phyloP scores from a whole-genome alignment of 1,284 basidiomycete genomes.

The Hymenochaete sp. region DNA sequence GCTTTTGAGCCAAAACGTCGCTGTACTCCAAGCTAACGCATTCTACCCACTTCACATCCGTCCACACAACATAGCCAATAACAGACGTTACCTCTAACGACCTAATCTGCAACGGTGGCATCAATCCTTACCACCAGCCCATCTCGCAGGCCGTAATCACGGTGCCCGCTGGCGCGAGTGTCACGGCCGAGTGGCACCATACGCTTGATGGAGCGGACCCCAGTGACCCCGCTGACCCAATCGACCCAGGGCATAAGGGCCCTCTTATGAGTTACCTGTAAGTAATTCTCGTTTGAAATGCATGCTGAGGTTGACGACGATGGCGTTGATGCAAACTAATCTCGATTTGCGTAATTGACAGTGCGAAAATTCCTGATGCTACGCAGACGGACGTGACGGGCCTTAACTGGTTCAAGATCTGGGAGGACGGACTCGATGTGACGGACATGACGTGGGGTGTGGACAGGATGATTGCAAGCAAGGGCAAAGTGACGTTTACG shows the following conservation, averaged over 20 bases:
- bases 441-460: constrained; percentile 35
- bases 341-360: constrained; percentile 19
- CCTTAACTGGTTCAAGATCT: constrained; percentile 31
- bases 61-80: constrained; percentile 35
- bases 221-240: constrained; percentile 39
- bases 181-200: constrained; percentile 49
- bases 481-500: constrained; percentile 45
- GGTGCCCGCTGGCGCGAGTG: constrained; percentile 40
- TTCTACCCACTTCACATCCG: not conserved
- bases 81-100: constrained; percentile 47
- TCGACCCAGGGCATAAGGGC: constrained; percentile 45
- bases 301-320: not conserved
- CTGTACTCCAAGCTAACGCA: not conserved
- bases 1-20: no score
- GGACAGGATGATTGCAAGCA: constrained; percentile 41
- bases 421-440: constrained; percentile 34
- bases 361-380: constrained; percentile 38
- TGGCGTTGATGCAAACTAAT: no score
- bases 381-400: constrained; percentile 29
- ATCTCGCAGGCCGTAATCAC: constrained; percentile 41
- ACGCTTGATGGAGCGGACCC: constrained; percentile 37
- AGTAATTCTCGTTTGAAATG: constrained; percentile 18
- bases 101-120: constrained; percentile 52
- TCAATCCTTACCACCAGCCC: constrained; percentile 49
- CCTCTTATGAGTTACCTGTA: constrained; percentile 49